Evolutionary conservation across 2,329 filamentous ascomycete species (phyloP), one percentile per base, ranked within the genome.

Genomic region (Ceratocystis albifundus): DNA sequence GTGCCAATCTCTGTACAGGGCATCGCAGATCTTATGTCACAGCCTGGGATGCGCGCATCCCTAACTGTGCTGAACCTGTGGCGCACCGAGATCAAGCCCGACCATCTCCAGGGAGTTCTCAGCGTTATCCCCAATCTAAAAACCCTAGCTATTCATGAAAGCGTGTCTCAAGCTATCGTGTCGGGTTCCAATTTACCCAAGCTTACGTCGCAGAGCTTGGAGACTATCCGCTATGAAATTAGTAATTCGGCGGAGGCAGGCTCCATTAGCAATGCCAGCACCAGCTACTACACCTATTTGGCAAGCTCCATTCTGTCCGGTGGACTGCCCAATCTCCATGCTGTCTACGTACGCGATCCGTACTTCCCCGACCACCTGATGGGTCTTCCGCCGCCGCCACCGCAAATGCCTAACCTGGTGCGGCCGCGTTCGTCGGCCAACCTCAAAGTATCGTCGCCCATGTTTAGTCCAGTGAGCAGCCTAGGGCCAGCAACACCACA

Each of bases 261-360:
- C 25, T 80, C 85, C 10, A 88, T 84, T 68, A 76, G 79, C 7
- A 79, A 76, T 68, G 77, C 81, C 28, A 81, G 81, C 0, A 75
- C 78, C 8, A 82, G 81, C 20, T 95, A 96, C 77, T 96, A 96
- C 75, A 83, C 84, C 68, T 96, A 96, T 75, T 83, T 97, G 22
- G 86, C 90, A 30, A 83, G 83, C n/a, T 96, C 90, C 0, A 83
- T 97, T 41, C 84, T 94, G 68, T 82, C 85, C 17, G 88, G 87
- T 69, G 83, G 84, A 6, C 80, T 97, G 6, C 90, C 91, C 0
- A 83, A 82, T 45, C 80, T 97, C 7, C 81, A 81, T 45, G 83
- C 86, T 25, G 82, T 97, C 6, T 96, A 95, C 73, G 93, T 96
- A 20, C 88, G 90, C 63, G 91, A 96, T 71, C 84, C 88, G 30